Evolutionary conservation across 345 rosid genomes (phyloP).

Genomic region (Adansonia digitata): DNA sequence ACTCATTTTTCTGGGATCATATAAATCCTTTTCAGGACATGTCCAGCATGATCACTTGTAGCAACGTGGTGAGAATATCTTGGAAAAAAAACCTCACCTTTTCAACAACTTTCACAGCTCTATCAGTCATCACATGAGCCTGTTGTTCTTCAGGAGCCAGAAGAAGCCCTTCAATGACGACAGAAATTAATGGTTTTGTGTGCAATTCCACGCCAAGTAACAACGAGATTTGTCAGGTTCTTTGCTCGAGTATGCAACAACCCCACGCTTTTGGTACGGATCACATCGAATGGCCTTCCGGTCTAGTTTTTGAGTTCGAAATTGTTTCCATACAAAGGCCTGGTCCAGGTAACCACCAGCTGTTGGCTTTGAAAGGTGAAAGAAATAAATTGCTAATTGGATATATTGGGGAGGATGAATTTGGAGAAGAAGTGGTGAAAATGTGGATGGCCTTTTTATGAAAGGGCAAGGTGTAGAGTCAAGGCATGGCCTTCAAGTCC

Average conservation of each 20-base stretch:
- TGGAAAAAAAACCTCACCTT: slow-evolving; percentile 84
- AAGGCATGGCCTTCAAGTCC: slow-evolving; percentile 83
- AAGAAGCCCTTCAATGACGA: slow-evolving; percentile 70
- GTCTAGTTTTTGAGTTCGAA: slow-evolving; percentile 58
- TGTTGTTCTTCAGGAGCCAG: slow-evolving; percentile 49
- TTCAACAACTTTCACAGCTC: slow-evolving; percentile 58
- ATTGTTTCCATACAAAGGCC: slow-evolving; percentile 58
- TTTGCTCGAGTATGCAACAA: slow-evolving; percentile 73
- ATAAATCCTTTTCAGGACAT: slow-evolving; percentile 74
- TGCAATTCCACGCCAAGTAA: slow-evolving; percentile 86
- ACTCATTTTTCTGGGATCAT: slow-evolving; percentile 94
- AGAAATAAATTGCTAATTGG: slow-evolving; percentile 38
- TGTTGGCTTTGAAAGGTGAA: slow-evolving; percentile 69
- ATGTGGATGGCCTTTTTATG: slow-evolving; percentile 76
- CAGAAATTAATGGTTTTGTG: slow-evolving; percentile 75
- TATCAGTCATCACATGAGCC: slow-evolving; percentile 46
- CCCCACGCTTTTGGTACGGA: slow-evolving; percentile 78
- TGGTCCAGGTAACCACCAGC: slow-evolving; percentile 77
- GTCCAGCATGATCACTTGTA: slow-evolving; percentile 91
- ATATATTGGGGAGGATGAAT: slow-evolving; percentile 49
- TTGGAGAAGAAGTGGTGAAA: slow-evolving; percentile 54
- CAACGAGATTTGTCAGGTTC: slow-evolving; percentile 53
- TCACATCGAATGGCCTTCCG: slow-evolving; percentile 64
- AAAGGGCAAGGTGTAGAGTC: slow-evolving; percentile 72
- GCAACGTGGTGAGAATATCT: slow-evolving; percentile 83